A percentile compares a stretch with the other conserved stretches of the same genome.
These are phyloP conservation scores for Croton setiger DNA, from an alignment of 441 rosid genomes.

Conservation along the genomic window DNA sequence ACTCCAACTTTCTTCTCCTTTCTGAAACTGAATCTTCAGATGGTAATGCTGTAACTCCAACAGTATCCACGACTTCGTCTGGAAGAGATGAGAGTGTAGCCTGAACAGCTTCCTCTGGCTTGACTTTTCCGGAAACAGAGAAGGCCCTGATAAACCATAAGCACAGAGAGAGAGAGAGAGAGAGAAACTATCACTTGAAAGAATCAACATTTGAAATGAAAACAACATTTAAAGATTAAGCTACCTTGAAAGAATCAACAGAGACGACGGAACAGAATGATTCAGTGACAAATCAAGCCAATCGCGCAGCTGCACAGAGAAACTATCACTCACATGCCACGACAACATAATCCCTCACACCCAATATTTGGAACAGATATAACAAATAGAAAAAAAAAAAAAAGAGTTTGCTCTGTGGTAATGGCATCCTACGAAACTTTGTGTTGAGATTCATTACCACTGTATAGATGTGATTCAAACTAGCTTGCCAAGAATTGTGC, in stretches of 20 bases:
- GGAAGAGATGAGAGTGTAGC: conserved; percentile 95
- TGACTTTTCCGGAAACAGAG: conserved; percentile 72
- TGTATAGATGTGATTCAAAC: neutral
- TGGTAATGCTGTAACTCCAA: conserved; percentile 74
- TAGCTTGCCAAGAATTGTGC: neutral
- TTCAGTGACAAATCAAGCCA: conserved; percentile 86
- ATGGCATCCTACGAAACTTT: conserved; percentile 6
- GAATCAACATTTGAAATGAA: no score
- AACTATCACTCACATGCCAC: conserved; percentile 14
- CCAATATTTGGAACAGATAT: conserved; percentile 1
- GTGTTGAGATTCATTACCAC: neutral
- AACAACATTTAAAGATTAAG: conserved; percentile 2
- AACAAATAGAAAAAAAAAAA: neutral
- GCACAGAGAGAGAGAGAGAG: neutral
- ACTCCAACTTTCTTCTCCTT: conserved; percentile 83
- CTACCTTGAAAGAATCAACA: conserved; percentile 75
- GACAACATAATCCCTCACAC: conserved; percentile 1
- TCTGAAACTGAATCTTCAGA: conserved; percentile 87
- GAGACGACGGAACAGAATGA: conserved; percentile 77
- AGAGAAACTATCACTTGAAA: no score
- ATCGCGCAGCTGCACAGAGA: conserved; percentile 56
- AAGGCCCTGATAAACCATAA: conserved; percentile 50
- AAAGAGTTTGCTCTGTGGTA: conserved; percentile 8
- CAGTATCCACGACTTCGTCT: conserved; percentile 92
- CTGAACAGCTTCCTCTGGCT: conserved; percentile 84